Percentiles rank a stretch among this genome's conserved stretches.
These are phyloP conservation scores for Penicillium sp. DNA, from an alignment of 2,329 filamentous ascomycete genomes.

Conservation along the genomic window DNA sequence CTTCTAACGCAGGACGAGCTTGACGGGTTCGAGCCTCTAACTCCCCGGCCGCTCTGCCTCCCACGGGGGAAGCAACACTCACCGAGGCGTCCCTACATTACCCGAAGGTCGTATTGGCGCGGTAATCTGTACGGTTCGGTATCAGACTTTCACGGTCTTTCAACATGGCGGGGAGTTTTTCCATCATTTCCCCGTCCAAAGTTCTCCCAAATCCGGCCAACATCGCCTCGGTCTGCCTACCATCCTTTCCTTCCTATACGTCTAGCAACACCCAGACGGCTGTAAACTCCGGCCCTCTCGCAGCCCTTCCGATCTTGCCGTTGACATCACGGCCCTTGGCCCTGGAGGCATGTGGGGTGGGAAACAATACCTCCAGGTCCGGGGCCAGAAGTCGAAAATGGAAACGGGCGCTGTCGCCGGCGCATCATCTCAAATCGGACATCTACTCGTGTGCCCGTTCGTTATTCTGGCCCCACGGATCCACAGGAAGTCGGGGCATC, in stretches of 20 bases:
- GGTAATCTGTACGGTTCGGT: slow-evolving; percentile 8
- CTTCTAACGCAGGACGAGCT: background rate
- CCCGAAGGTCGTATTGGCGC: slow-evolving; percentile 10
- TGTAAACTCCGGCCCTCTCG: too few relatives aligned
- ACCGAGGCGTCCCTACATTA: slow-evolving; percentile 24
- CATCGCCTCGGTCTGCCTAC: too few relatives aligned
- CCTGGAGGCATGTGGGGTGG: background rate
- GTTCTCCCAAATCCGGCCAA: too few relatives aligned
- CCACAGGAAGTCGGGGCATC: slow-evolving; percentile 13
- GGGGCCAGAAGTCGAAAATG: background rate
- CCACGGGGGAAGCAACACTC: slow-evolving; percentile 3
- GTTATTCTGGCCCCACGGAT: slow-evolving; percentile 8
- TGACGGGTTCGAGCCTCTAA: background rate
- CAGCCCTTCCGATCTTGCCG: too few relatives aligned
- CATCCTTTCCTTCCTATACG: too few relatives aligned
- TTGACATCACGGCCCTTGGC: too few relatives aligned
- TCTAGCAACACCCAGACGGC: too few relatives aligned
- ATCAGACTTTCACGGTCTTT: slow-evolving; percentile 4
- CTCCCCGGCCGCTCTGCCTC: background rate
- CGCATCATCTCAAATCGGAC: slow-evolving; percentile 8
- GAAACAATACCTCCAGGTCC: background rate
- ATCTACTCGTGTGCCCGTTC: background rate
- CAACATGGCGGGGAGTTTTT: background rate
- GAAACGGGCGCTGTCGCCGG: background rate
- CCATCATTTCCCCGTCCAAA: too few relatives aligned